phyloP scores from a whole-genome alignment of 148 eudicot genomes.

The Silene uniflora region DNA sequence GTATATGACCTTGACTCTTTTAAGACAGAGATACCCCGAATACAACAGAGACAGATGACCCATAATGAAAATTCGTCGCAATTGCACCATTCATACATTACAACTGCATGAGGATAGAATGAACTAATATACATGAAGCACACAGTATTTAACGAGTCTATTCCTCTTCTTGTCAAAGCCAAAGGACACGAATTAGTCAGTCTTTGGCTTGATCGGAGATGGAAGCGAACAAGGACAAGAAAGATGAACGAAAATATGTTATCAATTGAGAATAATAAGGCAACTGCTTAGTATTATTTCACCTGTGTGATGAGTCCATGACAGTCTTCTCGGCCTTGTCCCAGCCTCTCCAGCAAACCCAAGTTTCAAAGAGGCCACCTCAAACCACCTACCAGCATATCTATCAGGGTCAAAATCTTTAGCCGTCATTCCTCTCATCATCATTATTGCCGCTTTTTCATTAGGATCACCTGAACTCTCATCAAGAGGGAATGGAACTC shows the following conservation, averaged over 20 bases:
- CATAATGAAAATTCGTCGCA: no score
- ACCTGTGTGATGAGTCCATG: constrained; percentile 99
- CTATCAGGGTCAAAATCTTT: constrained; percentile 76
- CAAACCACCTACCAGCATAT: constrained; percentile 98
- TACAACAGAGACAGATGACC: no score
- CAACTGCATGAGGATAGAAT: no score
- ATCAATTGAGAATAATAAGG: background rate
- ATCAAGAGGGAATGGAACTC: constrained; percentile 58
- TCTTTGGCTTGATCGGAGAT: background rate
- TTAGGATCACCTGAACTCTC: constrained; percentile 37
- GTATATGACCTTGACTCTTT: no score
- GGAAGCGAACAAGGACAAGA: no score
- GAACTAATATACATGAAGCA: no score
- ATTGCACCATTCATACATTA: background rate
- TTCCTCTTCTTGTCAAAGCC: background rate
- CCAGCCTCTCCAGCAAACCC: constrained; percentile 98
- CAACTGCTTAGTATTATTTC: constrained; percentile 7
- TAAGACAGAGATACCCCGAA: no score
- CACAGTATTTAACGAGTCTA: no score
- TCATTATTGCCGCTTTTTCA: constrained; percentile 48
- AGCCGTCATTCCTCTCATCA: constrained; percentile 80
- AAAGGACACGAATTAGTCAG: background rate
- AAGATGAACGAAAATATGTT: background rate
- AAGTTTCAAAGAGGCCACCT: constrained; percentile 92
- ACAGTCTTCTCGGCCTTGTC: constrained; percentile 96